phyloP scores from a whole-genome alignment of 1,284 basidiomycete genomes.

The Moesziomyces parantarcticus region DNA sequence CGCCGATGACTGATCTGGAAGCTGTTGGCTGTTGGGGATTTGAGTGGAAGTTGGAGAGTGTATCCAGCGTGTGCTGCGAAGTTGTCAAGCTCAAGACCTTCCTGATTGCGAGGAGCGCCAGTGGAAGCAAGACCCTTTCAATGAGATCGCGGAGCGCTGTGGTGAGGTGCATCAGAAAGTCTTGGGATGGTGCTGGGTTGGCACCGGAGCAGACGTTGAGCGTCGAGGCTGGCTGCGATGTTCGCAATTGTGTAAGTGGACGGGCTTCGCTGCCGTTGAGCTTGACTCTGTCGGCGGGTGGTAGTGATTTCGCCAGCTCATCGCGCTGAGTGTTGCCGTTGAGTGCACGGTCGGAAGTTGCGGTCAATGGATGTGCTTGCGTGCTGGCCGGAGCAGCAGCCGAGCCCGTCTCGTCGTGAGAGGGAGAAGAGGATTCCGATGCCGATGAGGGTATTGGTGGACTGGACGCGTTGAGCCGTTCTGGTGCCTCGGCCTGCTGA shows the following conservation, averaged over 20 bases:
- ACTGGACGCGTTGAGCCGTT: neutral
- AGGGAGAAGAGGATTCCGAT: conserved; percentile 1
- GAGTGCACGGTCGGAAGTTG: neutral
- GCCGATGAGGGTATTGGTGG: conserved; percentile 3
- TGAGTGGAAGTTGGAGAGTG: neutral
- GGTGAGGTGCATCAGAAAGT: conserved; percentile 4
- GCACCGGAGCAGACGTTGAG: too few species aligned
- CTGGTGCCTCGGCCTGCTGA: conserved; percentile 14
- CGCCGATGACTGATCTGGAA: conserved; percentile 1
- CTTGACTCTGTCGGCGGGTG: too few species aligned
- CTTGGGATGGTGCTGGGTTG: neutral
- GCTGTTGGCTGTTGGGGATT: neutral
- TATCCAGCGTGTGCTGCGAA: neutral
- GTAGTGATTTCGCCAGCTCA: too few species aligned
- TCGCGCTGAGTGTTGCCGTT: too few species aligned
- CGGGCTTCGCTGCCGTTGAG: too few species aligned
- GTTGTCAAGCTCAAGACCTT: neutral
- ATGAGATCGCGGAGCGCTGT: conserved; percentile 2
- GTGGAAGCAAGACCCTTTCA: conserved; percentile 7
- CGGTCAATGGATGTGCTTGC: neutral
- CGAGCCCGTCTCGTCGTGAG: neutral
- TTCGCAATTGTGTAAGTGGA: neutral
- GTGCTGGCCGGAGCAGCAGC: neutral
- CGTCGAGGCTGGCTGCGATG: too few species aligned
- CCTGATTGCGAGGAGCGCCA: neutral